Evolutionary conservation across 805 yeast species (phyloP).

Genomic region (Cyberlindnera mrakii): DNA sequence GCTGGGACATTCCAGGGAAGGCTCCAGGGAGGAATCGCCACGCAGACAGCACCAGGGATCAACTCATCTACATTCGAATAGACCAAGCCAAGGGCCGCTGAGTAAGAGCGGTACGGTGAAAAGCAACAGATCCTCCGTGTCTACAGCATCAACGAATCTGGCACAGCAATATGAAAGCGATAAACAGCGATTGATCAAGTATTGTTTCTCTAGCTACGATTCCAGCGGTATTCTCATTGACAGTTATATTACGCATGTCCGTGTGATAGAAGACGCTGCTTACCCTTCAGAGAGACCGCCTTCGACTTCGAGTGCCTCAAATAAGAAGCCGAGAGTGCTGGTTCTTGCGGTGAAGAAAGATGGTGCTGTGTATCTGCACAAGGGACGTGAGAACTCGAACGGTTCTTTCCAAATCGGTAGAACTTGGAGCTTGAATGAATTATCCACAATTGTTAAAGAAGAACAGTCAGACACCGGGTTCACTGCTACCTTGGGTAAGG

Average conservation of each 20-base stretch:
- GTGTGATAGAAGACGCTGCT: slow-evolving; percentile 67
- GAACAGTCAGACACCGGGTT: slow-evolving; percentile 49
- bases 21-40: slow-evolving; percentile 23
- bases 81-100: slow-evolving; percentile 18
- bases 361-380: slow-evolving; percentile 70
- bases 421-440: slow-evolving; percentile 81
- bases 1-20: slow-evolving; percentile 26
- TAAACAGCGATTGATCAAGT: slow-evolving; percentile 39
- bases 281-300: slow-evolving; percentile 71
- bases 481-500: slow-evolving; percentile 58
- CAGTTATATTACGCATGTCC: slow-evolving; percentile 69
- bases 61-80: background rate
- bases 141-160: slow-evolving; percentile 28
- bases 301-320: slow-evolving; percentile 34
- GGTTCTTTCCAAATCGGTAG: slow-evolving; percentile 83
- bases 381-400: slow-evolving; percentile 75
- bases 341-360: slow-evolving; percentile 52
- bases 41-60: slow-evolving; percentile 1
- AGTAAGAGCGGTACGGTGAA: slow-evolving; percentile 27
- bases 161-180: slow-evolving; percentile 58
- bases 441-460: slow-evolving; percentile 52
- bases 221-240: slow-evolving; percentile 39
- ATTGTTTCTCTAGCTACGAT: slow-evolving; percentile 44
- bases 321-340: slow-evolving; percentile 57
- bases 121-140: slow-evolving; percentile 21